Base-by-base conservation (phyloP, 495 filamentous ascomycete genomes). In the Aspergillus coremiiformis region DNA sequence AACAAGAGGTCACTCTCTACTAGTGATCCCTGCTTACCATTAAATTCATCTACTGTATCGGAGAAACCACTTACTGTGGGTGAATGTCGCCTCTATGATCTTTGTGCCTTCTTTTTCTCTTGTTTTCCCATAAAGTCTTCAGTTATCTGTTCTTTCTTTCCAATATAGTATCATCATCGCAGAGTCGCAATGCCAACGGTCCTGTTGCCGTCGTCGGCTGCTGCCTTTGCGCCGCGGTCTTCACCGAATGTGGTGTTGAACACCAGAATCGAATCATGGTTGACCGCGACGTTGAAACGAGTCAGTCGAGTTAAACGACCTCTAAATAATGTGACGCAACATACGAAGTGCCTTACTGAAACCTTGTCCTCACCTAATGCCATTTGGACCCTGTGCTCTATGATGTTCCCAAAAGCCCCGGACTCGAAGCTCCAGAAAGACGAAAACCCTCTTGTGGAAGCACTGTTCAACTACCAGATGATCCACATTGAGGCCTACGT, bases 291-390 rank as follows among this genome's bases (percentile, higher is more conserved):
- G 17, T 76, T 99, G 59, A 99, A 99, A 77, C 84, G 93, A 66
- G 90, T 96, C 72, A 97, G 96, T 78, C 83, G 89, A 55, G 82
- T 97, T 69, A 99, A 99, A 81, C 86, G 94, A 61, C 93, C 93
- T 58, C 75, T 99, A 66, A 99, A 99, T 78, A 96, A 90, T 69
- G 89, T 96, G 29, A 86, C 89, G 23, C 93, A 99, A 69, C 93
- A 99, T 75, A 89, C 87, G 54, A 84, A 89, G 82, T 97, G 93
- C 73, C 78, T 99, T 61, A 97, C 93, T 39, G 93, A 97, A 77
- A 96, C 89, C 0, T 78, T 99, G 23, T 96, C 93, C 43, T 90
- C 89, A 53, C 68, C 82, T 35, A 90, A 87, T 57, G 93, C 93
- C 54, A 95, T 97, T 68, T 99, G 93, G 93, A 94, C 87, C 48